Conservation (phyloP, 108 stramenopile genomes). For the Chaetoceros tenuissimus region DNA sequence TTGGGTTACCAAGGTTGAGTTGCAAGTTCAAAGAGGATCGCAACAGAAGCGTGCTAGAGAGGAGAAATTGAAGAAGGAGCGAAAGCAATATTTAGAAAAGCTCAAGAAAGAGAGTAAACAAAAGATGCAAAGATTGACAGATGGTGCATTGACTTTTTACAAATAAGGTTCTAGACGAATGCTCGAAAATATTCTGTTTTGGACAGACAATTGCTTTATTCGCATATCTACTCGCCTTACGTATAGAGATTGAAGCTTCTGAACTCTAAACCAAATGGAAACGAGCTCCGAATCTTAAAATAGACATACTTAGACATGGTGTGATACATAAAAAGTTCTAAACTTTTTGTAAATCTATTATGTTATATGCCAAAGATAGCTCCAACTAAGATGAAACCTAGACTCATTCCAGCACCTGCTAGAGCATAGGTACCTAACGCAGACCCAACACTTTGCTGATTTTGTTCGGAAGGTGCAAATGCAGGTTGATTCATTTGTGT, state of each 20-base stretch:
- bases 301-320: too few relatives aligned
- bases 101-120: neutral
- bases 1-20: constrained; percentile 45
- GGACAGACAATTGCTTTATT: too few relatives aligned
- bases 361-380: constrained; percentile 42
- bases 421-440: constrained; percentile 56
- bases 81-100: neutral
- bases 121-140: neutral
- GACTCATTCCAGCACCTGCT: constrained; percentile 60
- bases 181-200: too few relatives aligned
- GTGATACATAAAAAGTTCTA: too few relatives aligned
- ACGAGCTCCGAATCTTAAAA: too few relatives aligned
- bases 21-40: constrained; percentile 21
- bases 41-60: neutral
- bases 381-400: constrained; percentile 62
- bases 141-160: too few relatives aligned
- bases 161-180: too few relatives aligned
- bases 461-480: constrained; percentile 40
- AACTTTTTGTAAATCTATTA: too few relatives aligned
- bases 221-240: too few relatives aligned
- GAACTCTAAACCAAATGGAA: too few relatives aligned
- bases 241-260: too few relatives aligned
- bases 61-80: neutral
- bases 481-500: constrained; percentile 18
- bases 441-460: constrained; percentile 52